These are phyloP conservation scores for Venturia pyrina DNA, from an alignment of 2,329 filamentous ascomycete species.

Conservation along the genomic window DNA sequence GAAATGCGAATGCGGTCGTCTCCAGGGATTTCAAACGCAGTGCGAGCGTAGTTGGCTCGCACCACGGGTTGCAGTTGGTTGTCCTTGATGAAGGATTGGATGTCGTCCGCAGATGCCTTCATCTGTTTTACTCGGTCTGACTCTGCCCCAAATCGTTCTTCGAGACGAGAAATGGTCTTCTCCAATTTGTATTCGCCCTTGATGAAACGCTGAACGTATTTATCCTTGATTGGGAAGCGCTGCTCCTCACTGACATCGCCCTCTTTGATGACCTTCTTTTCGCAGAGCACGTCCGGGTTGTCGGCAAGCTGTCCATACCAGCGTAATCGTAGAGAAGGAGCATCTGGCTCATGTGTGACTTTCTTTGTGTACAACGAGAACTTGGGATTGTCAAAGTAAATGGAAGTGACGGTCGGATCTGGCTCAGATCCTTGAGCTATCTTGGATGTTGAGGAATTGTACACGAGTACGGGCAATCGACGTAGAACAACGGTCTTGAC, in stretches of 20 bases:
- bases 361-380: slow-evolving; percentile 85
- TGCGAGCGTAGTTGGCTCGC: slow-evolving; percentile 86
- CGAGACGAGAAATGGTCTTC: slow-evolving; percentile 77
- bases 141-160: slow-evolving; percentile 60
- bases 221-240: slow-evolving; percentile 81
- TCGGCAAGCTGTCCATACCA: slow-evolving; percentile 83
- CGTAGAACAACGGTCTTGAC: slow-evolving; percentile 94
- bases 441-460: slow-evolving; percentile 79
- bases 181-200: slow-evolving; percentile 85
- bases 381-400: slow-evolving; percentile 85
- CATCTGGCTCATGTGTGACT: slow-evolving; percentile 63
- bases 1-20: slow-evolving; percentile 86
- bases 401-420: slow-evolving; percentile 85
- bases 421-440: slow-evolving; percentile 64
- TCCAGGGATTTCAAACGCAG: slow-evolving; percentile 90
- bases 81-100: slow-evolving; percentile 70
- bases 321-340: slow-evolving; percentile 72
- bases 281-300: slow-evolving; percentile 71
- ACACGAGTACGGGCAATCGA: slow-evolving; percentile 81
- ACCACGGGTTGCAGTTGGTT: slow-evolving; percentile 74
- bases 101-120: slow-evolving; percentile 60
- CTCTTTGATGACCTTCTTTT: slow-evolving; percentile 78
- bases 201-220: slow-evolving; percentile 82
- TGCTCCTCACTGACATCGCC: slow-evolving; percentile 70
- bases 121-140: slow-evolving; percentile 58